These are phyloP conservation scores for Trichoderma semiorbis DNA, from an alignment of 2,329 filamentous ascomycete species.

Conservation along the genomic window DNA sequence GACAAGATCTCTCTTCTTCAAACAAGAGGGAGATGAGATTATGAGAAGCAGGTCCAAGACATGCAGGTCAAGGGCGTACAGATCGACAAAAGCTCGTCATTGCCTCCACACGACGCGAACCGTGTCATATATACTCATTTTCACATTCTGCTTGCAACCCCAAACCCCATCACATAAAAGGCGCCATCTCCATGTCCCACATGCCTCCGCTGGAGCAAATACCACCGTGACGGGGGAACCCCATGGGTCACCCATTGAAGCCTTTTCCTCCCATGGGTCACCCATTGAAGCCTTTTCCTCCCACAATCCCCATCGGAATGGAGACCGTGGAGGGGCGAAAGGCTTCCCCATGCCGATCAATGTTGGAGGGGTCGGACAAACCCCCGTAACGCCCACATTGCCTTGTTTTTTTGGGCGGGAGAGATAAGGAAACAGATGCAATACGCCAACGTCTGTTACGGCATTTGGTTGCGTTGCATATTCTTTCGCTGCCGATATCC, in stretches of 20 bases:
- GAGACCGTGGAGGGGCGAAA: conserved; percentile 1
- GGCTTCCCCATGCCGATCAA: conserved; percentile 9
- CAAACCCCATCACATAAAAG: background rate
- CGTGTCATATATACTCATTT: background rate
- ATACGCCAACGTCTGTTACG: background rate
- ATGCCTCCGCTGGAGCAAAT: background rate
- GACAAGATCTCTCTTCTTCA: background rate
- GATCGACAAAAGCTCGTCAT: background rate
- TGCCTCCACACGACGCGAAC: background rate
- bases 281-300: background rate
- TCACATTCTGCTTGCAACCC: background rate
- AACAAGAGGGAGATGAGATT: background rate
- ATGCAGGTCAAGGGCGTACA: conserved; percentile 12
- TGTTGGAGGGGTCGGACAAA: conserved; percentile 10
- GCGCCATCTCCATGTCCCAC: background rate
- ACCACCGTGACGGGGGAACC: conserved; percentile 1
- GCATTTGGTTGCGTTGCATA: background rate
- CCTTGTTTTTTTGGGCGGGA: background rate
- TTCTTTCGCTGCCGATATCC: background rate
- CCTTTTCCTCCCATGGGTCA: conserved; percentile 4
- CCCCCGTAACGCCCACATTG: background rate
- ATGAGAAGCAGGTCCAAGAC: background rate
- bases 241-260: conserved; percentile 6
- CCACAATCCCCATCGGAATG: conserved; percentile 7
- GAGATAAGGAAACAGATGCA: background rate